A percentile compares a stretch with the other conserved stretches of the same genome.
Conservation (phyloP, 2,329 filamentous ascomycete genomes). For the Trichoderma aggressivum region DNA sequence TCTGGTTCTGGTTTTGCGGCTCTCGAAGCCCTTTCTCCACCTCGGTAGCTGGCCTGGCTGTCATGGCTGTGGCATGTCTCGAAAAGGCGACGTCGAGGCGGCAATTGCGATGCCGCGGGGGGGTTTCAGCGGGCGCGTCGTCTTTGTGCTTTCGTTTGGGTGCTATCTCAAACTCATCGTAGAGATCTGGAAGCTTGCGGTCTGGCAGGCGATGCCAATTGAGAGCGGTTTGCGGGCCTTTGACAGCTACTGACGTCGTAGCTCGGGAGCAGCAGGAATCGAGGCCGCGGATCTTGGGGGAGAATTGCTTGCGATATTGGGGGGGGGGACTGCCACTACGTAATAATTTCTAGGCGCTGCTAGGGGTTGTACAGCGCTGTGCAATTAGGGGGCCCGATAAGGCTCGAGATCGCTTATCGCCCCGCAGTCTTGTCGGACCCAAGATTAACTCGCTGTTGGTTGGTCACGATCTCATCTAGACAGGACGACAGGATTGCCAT, state of each 20-base stretch:
- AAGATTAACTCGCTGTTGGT: neutral
- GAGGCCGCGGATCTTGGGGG: neutral
- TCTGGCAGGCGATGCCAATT: conserved; percentile 19
- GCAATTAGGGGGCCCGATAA: conserved; percentile 15
- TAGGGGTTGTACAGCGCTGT: conserved; percentile 1
- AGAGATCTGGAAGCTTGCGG: conserved; percentile 5
- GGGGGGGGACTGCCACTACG: conserved; percentile 15
- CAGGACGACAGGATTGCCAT: neutral
- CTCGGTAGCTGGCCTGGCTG: conserved; percentile 48
- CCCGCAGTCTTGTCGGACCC: conserved; percentile 14
- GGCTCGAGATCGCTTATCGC: conserved; percentile 17
- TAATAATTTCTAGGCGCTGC: conserved; percentile 16
- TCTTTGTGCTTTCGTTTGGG: conserved; percentile 9
- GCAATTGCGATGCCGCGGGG: conserved; percentile 12
- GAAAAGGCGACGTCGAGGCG: conserved; percentile 21
- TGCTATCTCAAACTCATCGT: conserved; percentile 21
- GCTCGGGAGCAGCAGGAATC: conserved; percentile 17
- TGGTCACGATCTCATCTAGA: neutral
- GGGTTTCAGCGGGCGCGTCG: conserved; percentile 20
- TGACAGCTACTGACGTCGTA: conserved; percentile 18
- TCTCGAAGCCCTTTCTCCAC: conserved; percentile 67
- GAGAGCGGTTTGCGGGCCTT: conserved; percentile 5
- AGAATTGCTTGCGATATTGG: conserved; percentile 1
- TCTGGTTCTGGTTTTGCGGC: conserved; percentile 72
- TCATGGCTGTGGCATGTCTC: conserved; percentile 39